Evolutionary conservation across 495 filamentous ascomycete genomes (phyloP).

Genomic region (Daldinia bambusicola): DNA sequence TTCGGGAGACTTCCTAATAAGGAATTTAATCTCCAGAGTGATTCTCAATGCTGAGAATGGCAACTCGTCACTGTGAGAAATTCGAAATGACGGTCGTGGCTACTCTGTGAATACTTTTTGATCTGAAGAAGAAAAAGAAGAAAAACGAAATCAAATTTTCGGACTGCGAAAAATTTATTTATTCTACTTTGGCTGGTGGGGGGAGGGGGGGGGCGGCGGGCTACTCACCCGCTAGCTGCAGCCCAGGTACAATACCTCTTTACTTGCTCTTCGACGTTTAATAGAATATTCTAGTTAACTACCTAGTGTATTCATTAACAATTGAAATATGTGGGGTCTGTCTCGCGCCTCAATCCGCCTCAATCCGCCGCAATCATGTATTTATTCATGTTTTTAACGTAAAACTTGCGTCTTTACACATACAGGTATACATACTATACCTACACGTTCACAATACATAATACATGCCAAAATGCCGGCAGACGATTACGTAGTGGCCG

Average conservation of each 20-base stretch:
- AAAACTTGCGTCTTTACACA: too few species aligned
- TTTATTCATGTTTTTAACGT: too few species aligned
- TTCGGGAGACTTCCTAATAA: constrained; percentile 64
- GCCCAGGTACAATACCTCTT: too few species aligned
- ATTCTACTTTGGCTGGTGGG: neutral
- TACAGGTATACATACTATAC: too few species aligned
- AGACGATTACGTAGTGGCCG: constrained; percentile 75
- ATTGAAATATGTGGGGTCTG: too few species aligned
- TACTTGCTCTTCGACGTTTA: too few species aligned
- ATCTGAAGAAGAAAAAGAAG: constrained; percentile 57
- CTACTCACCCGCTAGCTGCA: neutral
- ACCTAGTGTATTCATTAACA: too few species aligned
- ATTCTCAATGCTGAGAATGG: constrained; percentile 56
- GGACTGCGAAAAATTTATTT: neutral
- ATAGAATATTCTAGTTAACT: too few species aligned
- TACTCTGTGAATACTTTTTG: constrained; percentile 64
- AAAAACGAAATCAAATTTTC: constrained; percentile 33
- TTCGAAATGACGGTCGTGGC: constrained; percentile 63
- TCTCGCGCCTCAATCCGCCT: too few species aligned
- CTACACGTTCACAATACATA: too few species aligned
- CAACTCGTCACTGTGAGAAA: constrained; percentile 61
- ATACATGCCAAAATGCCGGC: constrained; percentile 58
- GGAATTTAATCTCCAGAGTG: constrained; percentile 61
- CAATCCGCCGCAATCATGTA: too few species aligned
- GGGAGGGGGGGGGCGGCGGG: too few species aligned